These are phyloP conservation scores for Aspergillus pseudoterreus DNA, from an alignment of 2,329 filamentous ascomycete species.

Conservation along the genomic window DNA sequence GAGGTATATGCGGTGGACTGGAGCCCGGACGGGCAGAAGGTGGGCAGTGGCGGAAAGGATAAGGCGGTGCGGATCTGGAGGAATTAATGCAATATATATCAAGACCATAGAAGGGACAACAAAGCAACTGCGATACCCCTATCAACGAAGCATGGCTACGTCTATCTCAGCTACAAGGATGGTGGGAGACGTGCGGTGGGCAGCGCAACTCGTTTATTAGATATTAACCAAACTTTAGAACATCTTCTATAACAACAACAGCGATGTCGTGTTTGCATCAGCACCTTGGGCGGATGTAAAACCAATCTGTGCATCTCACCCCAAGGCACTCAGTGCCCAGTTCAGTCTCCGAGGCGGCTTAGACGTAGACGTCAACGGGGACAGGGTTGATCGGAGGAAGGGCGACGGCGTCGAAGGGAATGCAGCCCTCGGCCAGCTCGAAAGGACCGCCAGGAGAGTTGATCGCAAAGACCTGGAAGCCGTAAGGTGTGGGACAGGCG, in stretches of 20 bases:
- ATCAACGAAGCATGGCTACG: neutral
- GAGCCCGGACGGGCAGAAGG: slow-evolving; percentile 84
- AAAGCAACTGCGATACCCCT: slow-evolving; percentile 18
- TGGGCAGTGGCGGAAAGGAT: slow-evolving; percentile 90
- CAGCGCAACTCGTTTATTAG: neutral
- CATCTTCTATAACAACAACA: neutral
- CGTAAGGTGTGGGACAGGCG: slow-evolving; percentile 10
- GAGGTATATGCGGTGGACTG: slow-evolving; percentile 94
- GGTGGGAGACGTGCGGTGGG: no score
- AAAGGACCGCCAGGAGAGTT: neutral
- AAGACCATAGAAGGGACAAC: neutral
- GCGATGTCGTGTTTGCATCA: neutral
- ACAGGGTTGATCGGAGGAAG: neutral
- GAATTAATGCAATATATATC: slow-evolving; percentile 41
- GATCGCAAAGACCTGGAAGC: slow-evolving; percentile 43
- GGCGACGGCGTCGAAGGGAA: neutral
- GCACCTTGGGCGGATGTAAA: no score
- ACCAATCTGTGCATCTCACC: neutral
- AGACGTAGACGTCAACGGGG: neutral
- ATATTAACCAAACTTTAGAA: neutral
- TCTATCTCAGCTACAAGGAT: no score
- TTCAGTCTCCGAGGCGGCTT: neutral
- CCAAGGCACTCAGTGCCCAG: neutral
- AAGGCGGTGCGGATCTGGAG: slow-evolving; percentile 68
- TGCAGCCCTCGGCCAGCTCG: neutral